Evolutionary conservation across 352 stramenopile species (phyloP).

Genomic region (Phytophthora litchii): DNA sequence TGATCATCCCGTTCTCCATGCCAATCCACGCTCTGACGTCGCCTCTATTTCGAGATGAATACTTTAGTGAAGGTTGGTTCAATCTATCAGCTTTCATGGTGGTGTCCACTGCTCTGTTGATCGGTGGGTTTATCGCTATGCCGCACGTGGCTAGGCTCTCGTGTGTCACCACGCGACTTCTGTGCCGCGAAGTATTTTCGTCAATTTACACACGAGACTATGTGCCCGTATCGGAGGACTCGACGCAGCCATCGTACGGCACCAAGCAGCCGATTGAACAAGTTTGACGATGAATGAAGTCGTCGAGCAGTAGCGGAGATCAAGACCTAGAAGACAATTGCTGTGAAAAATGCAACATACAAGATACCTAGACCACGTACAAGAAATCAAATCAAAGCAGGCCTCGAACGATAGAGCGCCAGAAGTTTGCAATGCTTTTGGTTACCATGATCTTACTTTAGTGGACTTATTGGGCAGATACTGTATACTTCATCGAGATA

Average conservation of each 20-base stretch:
- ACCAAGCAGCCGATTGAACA: constrained; percentile 30
- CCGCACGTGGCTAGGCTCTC: constrained; percentile 52
- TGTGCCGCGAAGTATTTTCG: constrained; percentile 53
- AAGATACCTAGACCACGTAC: constrained; percentile 7
- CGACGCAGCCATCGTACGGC: constrained; percentile 23
- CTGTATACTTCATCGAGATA: constrained; percentile 11
- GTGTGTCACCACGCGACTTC: constrained; percentile 49
- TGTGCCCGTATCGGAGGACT: constrained; percentile 2
- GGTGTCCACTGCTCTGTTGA: constrained; percentile 31
- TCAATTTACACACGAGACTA: constrained; percentile 37
- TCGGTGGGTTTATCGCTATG: constrained; percentile 52
- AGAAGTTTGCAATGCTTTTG: constrained; percentile 16
- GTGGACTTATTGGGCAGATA: constrained; percentile 2
- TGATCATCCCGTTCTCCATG: constrained; percentile 48
- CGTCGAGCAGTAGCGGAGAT: constrained; percentile 2
- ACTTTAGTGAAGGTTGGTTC: constrained; percentile 33
- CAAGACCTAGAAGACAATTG: constrained; percentile 2
- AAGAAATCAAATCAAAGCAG: constrained; percentile 4
- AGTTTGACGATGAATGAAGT: constrained; percentile 22
- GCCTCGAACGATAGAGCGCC: constrained; percentile 10
- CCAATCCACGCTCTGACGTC: constrained; percentile 48
- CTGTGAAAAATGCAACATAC: constrained; percentile 20
- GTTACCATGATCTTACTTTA: neutral
- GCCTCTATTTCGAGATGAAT: constrained; percentile 34
- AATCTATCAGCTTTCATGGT: constrained; percentile 31